Evolutionary conservation across 805 yeast species (phyloP).

Genomic region (Teunomyces lycoperdinae): DNA sequence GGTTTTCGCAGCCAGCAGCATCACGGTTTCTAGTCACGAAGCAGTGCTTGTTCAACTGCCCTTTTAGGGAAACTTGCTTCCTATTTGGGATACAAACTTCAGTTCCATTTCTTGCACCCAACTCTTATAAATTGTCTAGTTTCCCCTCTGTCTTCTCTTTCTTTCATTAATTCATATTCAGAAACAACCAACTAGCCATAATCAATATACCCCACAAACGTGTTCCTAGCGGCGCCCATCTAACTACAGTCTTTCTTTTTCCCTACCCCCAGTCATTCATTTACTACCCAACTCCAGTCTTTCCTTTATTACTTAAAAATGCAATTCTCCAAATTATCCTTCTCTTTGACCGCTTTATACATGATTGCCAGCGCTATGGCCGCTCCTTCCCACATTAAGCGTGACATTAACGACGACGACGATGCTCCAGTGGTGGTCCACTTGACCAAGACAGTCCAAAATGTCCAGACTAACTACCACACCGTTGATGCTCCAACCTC

Average conservation of each 20-base stretch:
- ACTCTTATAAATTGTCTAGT: not conserved
- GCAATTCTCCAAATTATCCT: constrained; percentile 25
- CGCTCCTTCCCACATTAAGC: constrained; percentile 14
- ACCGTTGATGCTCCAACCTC: constrained; percentile 29
- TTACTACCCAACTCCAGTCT: constrained; percentile 7
- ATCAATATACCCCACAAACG: not conserved
- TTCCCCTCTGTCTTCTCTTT: not conserved
- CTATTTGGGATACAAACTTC: not conserved
- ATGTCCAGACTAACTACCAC: constrained; percentile 31
- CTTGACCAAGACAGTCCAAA: constrained; percentile 34
- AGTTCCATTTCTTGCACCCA: not conserved
- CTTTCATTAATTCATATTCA: not conserved
- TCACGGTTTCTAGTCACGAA: not conserved
- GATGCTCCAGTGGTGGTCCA: constrained; percentile 30
- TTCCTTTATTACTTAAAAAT: constrained; percentile 12
- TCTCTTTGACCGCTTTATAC: constrained; percentile 17
- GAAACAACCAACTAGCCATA: not conserved
- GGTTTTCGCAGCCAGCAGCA: constrained; percentile 14
- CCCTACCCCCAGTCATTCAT: constrained; percentile 19
- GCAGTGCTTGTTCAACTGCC: not conserved
- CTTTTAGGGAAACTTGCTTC: not conserved
- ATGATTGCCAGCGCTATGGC: constrained; percentile 19
- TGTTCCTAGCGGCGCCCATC: constrained; percentile 4
- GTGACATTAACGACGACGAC: constrained; percentile 18
- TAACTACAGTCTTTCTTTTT: constrained; percentile 16